Percentiles rank a stretch among this genome's conserved stretches.
phyloP scores from a whole-genome alignment of 495 filamentous ascomycete species.

The Cudoniella acicularis region DNA sequence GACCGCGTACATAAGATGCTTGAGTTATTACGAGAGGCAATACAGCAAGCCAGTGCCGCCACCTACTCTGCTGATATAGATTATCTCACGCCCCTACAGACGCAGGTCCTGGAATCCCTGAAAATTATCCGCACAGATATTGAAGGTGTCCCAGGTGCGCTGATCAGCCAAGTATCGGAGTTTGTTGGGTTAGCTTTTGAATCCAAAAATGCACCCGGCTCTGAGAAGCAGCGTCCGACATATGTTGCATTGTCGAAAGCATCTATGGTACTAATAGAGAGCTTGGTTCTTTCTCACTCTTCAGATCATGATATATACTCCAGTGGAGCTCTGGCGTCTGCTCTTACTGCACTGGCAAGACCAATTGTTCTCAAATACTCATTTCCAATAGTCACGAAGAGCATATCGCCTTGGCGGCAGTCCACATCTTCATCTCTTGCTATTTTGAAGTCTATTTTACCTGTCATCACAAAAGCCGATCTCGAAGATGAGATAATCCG shows the following conservation, averaged over 20 bases:
- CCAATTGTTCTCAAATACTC: constrained; percentile 75
- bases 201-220: constrained; percentile 23
- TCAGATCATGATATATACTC: constrained; percentile 61
- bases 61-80: constrained; percentile 84
- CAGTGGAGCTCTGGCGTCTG: constrained; percentile 55
- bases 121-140: constrained; percentile 68
- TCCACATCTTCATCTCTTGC: constrained; percentile 66
- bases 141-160: constrained; percentile 58
- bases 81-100: constrained; percentile 74
- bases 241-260: constrained; percentile 84
- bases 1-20: constrained; percentile 60
- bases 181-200: constrained; percentile 67
- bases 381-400: constrained; percentile 49
- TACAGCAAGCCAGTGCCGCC: constrained; percentile 59
- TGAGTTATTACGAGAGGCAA: constrained; percentile 53
- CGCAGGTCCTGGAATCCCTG: constrained; percentile 65
- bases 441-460: constrained; percentile 64
- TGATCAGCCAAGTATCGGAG: constrained; percentile 65
- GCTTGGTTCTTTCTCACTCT: constrained; percentile 59
- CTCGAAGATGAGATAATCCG: constrained; percentile 42
- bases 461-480: constrained; percentile 54
- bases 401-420: constrained; percentile 71
- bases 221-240: constrained; percentile 48
- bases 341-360: constrained; percentile 58
- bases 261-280: constrained; percentile 64